phyloP scores from a whole-genome alignment of 768 basidiomycete genomes.

The Tephrocybe sp. region DNA sequence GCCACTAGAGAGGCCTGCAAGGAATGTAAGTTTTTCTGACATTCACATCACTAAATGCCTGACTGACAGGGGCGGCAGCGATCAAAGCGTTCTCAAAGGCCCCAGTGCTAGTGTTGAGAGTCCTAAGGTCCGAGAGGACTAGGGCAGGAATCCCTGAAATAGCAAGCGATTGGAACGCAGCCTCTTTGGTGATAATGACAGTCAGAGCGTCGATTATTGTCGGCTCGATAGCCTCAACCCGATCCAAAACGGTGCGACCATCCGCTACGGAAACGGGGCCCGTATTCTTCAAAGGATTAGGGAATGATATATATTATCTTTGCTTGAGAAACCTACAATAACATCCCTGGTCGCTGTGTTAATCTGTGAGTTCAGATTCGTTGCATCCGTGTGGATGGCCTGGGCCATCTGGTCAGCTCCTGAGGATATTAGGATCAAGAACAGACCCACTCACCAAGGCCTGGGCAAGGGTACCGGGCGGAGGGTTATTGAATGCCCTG shows the following conservation, averaged over 20 bases:
- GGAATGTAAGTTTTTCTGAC: background rate
- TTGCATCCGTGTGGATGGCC: constrained; percentile 31
- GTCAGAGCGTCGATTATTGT: constrained; percentile 25
- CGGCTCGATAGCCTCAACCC: constrained; percentile 24
- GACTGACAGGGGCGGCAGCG: constrained; percentile 23
- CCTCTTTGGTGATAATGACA: constrained; percentile 23
- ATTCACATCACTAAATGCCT: constrained; percentile 1
- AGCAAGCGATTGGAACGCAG: constrained; percentile 27
- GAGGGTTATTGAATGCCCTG: constrained; percentile 23
- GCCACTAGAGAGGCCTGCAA: constrained; percentile 21
- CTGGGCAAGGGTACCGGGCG: constrained; percentile 13
- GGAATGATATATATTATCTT: background rate
- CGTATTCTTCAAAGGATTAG: background rate
- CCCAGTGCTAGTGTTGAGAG: constrained; percentile 21
- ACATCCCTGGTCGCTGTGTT: constrained; percentile 25
- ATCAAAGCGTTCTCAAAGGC: constrained; percentile 21
- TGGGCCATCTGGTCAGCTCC: constrained; percentile 14
- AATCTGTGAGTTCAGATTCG: constrained; percentile 19
- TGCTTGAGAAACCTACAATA: background rate
- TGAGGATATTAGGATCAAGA: background rate
- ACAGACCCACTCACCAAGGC: constrained; percentile 18
- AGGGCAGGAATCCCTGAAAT: constrained; percentile 29
- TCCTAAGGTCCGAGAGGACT: constrained; percentile 27
- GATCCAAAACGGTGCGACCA: constrained; percentile 18
- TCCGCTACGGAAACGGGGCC: constrained; percentile 23